A percentile compares a stretch with the other conserved stretches of the same genome.
Evolutionary conservation across 2,329 filamentous ascomycete species (phyloP).

Genomic region (Acrocalymma vagum): DNA sequence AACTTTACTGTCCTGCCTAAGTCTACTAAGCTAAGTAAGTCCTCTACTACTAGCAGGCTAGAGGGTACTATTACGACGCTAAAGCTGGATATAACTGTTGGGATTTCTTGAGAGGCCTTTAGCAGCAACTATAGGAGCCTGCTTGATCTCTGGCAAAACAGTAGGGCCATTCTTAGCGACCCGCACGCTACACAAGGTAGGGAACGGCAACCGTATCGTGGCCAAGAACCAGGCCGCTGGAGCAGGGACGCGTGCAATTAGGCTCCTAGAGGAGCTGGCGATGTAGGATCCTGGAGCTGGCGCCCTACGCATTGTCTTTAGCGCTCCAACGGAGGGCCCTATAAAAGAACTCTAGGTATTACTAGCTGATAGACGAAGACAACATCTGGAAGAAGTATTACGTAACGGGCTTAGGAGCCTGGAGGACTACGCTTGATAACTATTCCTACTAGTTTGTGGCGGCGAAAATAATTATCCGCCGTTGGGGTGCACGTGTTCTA

Average conservation of each 20-base stretch:
- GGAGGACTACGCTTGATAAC: too few relatives aligned
- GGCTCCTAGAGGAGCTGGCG: background rate
- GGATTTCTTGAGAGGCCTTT: conserved; percentile 9
- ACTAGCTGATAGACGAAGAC: too few relatives aligned
- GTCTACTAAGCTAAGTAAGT: conserved; percentile 7
- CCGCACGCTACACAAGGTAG: conserved; percentile 5
- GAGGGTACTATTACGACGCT: conserved; percentile 10
- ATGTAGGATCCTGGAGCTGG: background rate
- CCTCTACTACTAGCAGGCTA: conserved; percentile 3
- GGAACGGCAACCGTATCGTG: conserved; percentile 7
- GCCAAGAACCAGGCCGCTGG: conserved; percentile 18
- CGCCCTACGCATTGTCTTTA: background rate
- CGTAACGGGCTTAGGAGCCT: too few relatives aligned
- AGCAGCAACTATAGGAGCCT: background rate
- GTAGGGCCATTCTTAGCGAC: conserved; percentile 1
- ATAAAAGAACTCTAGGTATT: conserved; percentile 10
- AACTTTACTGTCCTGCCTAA: conserved; percentile 1
- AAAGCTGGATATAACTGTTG: conserved; percentile 16
- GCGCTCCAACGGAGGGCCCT: conserved; percentile 8
- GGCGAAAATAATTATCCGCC: too few relatives aligned
- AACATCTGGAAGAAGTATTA: too few relatives aligned
- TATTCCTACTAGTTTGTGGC: too few relatives aligned
- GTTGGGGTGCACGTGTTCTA: too few relatives aligned
- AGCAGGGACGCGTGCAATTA: conserved; percentile 7
- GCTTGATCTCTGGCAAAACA: conserved; percentile 6